phyloP scores from a whole-genome alignment of 345 rosid species.

The Xanthoceras sorbifolium region DNA sequence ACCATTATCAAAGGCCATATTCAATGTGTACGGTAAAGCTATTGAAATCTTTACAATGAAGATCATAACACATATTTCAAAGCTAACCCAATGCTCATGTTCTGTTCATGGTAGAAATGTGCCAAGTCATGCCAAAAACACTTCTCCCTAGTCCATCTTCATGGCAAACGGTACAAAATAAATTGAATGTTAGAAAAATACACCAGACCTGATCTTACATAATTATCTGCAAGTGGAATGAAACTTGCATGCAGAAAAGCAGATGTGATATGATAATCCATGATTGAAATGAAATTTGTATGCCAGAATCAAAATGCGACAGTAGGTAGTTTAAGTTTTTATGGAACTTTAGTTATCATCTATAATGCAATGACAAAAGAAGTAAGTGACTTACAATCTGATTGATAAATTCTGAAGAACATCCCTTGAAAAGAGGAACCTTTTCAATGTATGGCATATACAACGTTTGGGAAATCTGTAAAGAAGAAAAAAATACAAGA shows the following conservation, averaged over 20 bases:
- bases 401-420: conserved; percentile 80
- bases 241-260: not conserved
- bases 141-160: not conserved
- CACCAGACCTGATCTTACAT: not conserved
- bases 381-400: conserved; percentile 68
- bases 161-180: not conserved
- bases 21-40: not conserved
- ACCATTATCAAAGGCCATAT: not conserved
- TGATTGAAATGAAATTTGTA: not conserved
- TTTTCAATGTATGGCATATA: conserved; percentile 63
- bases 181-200: not conserved
- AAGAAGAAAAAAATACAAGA: conserved; percentile 9
- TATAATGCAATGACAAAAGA: not conserved
- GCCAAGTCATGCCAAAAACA: not conserved
- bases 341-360: not conserved
- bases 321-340: not conserved
- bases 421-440: conserved; percentile 64
- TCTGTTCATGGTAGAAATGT: not conserved
- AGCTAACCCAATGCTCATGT: not conserved
- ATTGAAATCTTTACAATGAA: not conserved
- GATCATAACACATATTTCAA: conserved; percentile 7
- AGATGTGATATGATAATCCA: not conserved
- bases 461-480: conserved; percentile 72
- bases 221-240: not conserved
- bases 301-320: not conserved